A percentile compares a stretch with the other conserved stretches of the same genome.
phyloP scores from a whole-genome alignment of 2,329 filamentous ascomycete genomes.

The Piedraia hortae region DNA sequence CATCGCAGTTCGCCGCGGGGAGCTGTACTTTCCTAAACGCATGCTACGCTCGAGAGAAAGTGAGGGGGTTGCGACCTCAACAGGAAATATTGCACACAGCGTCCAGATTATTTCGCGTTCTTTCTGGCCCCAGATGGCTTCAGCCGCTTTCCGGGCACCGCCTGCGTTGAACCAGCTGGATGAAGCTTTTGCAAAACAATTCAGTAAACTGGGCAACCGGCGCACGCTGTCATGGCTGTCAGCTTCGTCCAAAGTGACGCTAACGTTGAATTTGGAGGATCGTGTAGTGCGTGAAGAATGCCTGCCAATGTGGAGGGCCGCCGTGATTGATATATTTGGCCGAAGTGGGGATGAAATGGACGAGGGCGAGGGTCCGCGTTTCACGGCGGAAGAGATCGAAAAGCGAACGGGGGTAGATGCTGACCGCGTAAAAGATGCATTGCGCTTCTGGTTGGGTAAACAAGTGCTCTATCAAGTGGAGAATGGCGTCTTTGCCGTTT shows the following conservation, averaged over 20 bases:
- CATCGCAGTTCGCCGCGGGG: constrained; percentile 7
- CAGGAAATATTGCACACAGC: constrained; percentile 25
- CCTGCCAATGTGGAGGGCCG: constrained; percentile 61
- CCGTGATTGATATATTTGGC: constrained; percentile 58
- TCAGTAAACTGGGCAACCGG: constrained; percentile 53
- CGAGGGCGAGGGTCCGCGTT: constrained; percentile 3
- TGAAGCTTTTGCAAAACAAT: constrained; percentile 42
- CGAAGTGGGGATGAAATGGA: constrained; percentile 9
- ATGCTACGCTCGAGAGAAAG: constrained; percentile 4
- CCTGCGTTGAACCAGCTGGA: constrained; percentile 31
- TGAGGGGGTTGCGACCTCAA: background rate
- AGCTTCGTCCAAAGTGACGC: constrained; percentile 48
- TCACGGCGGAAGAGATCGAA: constrained; percentile 20
- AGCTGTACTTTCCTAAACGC: constrained; percentile 10
- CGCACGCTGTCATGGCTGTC: constrained; percentile 77
- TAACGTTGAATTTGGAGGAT: constrained; percentile 63
- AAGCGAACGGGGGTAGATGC: constrained; percentile 41
- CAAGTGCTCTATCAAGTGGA: constrained; percentile 31
- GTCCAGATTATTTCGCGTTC: constrained; percentile 72
- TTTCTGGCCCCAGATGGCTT: constrained; percentile 69
- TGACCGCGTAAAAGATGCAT: constrained; percentile 36
- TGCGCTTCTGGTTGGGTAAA: constrained; percentile 45
- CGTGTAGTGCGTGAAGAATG: constrained; percentile 41
- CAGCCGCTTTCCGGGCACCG: constrained; percentile 40
- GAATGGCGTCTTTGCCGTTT: constrained; percentile 31